A percentile compares a stretch with the other conserved stretches of the same genome.
phyloP scores from a whole-genome alignment of 78 protist genomes.

The Chrysochromulina parva region DNA sequence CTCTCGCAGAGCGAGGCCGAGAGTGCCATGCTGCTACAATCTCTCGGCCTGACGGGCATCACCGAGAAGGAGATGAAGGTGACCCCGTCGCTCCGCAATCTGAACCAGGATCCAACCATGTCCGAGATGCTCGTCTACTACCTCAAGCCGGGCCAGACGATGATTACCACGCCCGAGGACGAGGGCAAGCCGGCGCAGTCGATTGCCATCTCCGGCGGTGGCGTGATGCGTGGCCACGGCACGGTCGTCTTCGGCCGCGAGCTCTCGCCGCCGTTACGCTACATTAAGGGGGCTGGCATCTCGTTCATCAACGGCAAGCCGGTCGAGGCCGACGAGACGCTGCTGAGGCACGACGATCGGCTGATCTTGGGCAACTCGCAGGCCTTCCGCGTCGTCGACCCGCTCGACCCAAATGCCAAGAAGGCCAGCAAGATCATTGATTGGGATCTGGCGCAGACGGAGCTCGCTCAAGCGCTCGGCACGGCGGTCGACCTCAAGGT shows the following conservation, averaged over 20 bases:
- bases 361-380: constrained; percentile 43
- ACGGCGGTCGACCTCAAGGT: not conserved
- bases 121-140: constrained; percentile 26
- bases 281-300: not conserved
- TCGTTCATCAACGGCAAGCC: constrained; percentile 44
- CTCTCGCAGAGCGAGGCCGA: constrained; percentile 25
- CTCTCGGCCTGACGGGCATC: not conserved
- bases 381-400: not conserved
- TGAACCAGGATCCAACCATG: constrained; percentile 56
- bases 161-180: not conserved
- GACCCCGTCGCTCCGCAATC: constrained; percentile 35
- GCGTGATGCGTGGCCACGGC: constrained; percentile 64
- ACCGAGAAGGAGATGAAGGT: not conserved
- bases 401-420: not conserved
- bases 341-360: constrained; percentile 37
- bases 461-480: not conserved
- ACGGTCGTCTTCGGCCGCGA: not conserved
- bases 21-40: not conserved
- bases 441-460: not conserved
- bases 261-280: too few species aligned
- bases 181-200: too few species aligned
- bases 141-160: not conserved
- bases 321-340: not conserved
- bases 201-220: constrained; percentile 63
- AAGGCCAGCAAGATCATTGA: not conserved